Evolutionary conservation across 1,139 yeast genomes (phyloP), one percentile per base, ranked within the genome.

Genomic region (Pneumocystis carinii): DNA sequence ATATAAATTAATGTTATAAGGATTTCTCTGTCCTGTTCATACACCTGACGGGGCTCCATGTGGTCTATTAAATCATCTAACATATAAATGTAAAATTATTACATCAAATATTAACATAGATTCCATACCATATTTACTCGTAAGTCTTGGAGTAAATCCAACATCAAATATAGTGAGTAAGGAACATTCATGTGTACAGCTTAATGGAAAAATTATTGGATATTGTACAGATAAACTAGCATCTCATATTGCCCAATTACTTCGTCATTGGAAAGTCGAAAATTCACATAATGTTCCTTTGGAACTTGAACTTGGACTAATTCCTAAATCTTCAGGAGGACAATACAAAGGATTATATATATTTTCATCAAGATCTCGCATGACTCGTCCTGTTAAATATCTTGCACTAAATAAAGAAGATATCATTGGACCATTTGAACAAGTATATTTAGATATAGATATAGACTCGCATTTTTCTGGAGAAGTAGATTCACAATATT

Each of bases 11-110:
- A 37, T 4, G 1, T 17, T 59, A 3, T 38, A 19, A 48, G 68
- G 70, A 1, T 94, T 92, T 80, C 77, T 94, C 70, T 94, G 99
- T 78, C 98, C 99, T 27, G 98, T 94, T 19, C 98, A 92, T 76
- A 92, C 99, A 17, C 99, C 99, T 2, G 99, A 92, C 86, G 99
- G 99, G 71, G 87, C 97, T 62, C 99, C 99, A 29, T 92, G 99
- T 85, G 99, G 99, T 77, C 79, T 92, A 74, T 80, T 92, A 71
- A 94, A 94, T 76, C 99, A 92, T 79, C 85, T 92, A 78, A 86
- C 98, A 12, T 97, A 92, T 76, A 89, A 88, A 75, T 92, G 99
- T 80, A 80, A 81, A 70, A 86, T 92, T 67, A 83, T 96, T 5
- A 90, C 97, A 10, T 76, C 77, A 60, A 85, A 84, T 59, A 77